A percentile compares a stretch with the other conserved stretches of the same genome.
These are phyloP conservation scores for Deinandra increscens DNA, from an alignment of 129 eudicot genomes.

Conservation along the genomic window DNA sequence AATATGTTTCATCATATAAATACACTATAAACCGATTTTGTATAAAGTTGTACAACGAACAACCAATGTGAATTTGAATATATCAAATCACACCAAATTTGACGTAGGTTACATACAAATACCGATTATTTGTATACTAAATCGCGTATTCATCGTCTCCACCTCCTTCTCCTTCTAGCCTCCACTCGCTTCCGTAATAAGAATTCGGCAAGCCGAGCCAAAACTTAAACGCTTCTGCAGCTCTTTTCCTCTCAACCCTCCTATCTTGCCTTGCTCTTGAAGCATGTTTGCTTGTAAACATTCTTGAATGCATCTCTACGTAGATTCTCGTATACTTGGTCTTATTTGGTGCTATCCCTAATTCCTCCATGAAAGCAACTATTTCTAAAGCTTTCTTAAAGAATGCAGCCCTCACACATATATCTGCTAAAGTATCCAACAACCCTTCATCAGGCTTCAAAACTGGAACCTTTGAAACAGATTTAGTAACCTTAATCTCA, in stretches of 20 bases:
- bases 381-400: slow-evolving; percentile 95
- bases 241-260: slow-evolving; percentile 77
- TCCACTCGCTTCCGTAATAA: slow-evolving; percentile 93
- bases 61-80: too few species aligned
- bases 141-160: slow-evolving; percentile 44
- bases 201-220: slow-evolving; percentile 96
- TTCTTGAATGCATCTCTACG: slow-evolving; percentile 98
- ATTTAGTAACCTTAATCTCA: slow-evolving; percentile 27
- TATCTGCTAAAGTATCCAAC: slow-evolving; percentile 91
- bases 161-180: slow-evolving; percentile 53
- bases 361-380: slow-evolving; percentile 94
- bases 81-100: neutral
- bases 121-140: neutral
- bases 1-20: neutral
- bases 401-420: slow-evolving; percentile 96
- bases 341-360: slow-evolving; percentile 80
- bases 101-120: neutral
- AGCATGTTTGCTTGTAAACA: slow-evolving; percentile 98
- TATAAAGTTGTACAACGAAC: slow-evolving; percentile 3
- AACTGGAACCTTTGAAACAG: slow-evolving; percentile 40
- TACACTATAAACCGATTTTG: neutral
- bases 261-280: slow-evolving; percentile 91
- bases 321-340: slow-evolving; percentile 82
- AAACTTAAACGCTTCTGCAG: slow-evolving; percentile 98
- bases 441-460: slow-evolving; percentile 87